phyloP scores from a whole-genome alignment of 345 rosid species.

The Euphorbia peplus region DNA sequence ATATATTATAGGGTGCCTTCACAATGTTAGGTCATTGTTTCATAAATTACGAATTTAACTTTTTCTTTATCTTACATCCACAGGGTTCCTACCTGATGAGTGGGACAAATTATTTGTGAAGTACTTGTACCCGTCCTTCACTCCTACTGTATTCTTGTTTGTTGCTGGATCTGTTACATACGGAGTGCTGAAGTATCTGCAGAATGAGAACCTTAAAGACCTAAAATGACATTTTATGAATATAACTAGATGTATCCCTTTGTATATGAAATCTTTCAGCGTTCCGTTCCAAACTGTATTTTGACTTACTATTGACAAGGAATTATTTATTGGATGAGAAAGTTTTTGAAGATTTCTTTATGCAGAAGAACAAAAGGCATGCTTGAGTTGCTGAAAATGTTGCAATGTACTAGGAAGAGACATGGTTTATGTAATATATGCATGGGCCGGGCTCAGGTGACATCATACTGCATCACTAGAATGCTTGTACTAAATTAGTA shows the following conservation, averaged over 20 bases:
- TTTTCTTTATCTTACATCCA: constrained; percentile 14
- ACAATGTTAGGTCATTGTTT: background rate
- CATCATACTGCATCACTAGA: background rate
- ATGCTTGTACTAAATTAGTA: background rate
- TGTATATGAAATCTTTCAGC: constrained; percentile 2
- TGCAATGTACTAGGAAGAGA: background rate
- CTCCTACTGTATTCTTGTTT: constrained; percentile 71
- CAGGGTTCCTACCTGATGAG: constrained; percentile 85
- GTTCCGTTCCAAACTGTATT: background rate
- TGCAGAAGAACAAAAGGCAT: background rate
- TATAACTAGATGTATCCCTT: constrained; percentile 9
- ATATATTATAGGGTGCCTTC: background rate
- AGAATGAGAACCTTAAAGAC: constrained; percentile 65
- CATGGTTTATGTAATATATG: background rate
- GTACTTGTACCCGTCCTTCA: constrained; percentile 79
- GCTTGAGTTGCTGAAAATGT: constrained; percentile 7
- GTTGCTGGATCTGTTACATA: constrained; percentile 72
- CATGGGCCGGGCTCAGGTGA: background rate
- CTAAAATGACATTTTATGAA: constrained; percentile 34
- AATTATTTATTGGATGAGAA: background rate
- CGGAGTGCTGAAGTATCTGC: constrained; percentile 76
- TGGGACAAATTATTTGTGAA: constrained; percentile 77
- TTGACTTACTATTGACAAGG: background rate
- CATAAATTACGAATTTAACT: constrained; percentile 1
- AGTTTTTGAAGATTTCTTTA: background rate